Conservation (phyloP, 495 filamentous ascomycete genomes). For the Aspergillus sparsus region DNA sequence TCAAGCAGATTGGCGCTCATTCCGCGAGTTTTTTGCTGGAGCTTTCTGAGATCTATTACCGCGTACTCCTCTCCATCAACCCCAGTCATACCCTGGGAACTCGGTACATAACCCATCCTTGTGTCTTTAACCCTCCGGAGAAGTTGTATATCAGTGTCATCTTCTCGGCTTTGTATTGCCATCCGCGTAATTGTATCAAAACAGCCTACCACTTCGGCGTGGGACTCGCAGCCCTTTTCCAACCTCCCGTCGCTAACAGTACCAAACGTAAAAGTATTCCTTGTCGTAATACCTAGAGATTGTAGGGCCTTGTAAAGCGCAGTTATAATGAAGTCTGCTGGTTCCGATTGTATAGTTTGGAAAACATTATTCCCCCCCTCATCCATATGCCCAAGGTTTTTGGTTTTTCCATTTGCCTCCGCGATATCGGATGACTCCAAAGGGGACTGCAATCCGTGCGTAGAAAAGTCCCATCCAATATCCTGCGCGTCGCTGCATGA, state of each 20-base stretch:
- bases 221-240: background rate
- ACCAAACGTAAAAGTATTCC: background rate
- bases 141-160: background rate
- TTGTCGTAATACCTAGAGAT: background rate
- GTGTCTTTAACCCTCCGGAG: constrained; percentile 13
- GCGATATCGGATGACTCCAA: no score
- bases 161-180: background rate
- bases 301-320: background rate
- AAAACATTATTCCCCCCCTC: background rate
- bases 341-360: constrained; percentile 5
- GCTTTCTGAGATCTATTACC: background rate
- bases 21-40: background rate
- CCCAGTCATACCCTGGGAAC: background rate
- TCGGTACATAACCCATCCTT: background rate
- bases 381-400: background rate
- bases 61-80: background rate
- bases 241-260: background rate
- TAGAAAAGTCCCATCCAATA: background rate
- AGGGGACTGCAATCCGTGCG: background rate
- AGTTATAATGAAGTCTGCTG: constrained; percentile 10
- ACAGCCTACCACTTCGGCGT: background rate
- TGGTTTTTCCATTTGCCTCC: background rate
- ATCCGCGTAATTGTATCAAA: constrained; percentile 5
- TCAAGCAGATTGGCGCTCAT: background rate
- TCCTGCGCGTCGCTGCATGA: background rate